These are phyloP conservation scores for Scheffersomyces coipomensis DNA, from an alignment of 805 yeast genomes.

Conservation along the genomic window DNA sequence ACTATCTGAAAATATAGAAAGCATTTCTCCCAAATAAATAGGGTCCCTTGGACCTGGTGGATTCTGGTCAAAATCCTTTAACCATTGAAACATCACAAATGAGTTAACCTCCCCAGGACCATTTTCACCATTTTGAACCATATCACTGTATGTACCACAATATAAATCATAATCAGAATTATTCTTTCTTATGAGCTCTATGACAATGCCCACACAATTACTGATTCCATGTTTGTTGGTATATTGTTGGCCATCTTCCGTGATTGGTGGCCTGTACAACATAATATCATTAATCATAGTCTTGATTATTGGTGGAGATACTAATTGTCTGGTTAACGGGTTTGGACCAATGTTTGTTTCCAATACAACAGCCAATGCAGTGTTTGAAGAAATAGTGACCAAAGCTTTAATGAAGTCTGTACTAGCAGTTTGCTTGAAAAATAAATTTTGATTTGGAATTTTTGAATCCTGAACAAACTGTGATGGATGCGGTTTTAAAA, in stretches of 20 bases:
- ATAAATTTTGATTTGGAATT: constrained; percentile 29
- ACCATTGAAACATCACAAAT: constrained; percentile 42
- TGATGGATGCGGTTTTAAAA: constrained; percentile 64
- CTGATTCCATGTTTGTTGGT: constrained; percentile 83
- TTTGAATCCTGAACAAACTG: constrained; percentile 38
- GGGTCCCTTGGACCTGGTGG: constrained; percentile 95
- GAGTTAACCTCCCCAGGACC: constrained; percentile 39
- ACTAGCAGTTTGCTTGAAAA: constrained; percentile 80
- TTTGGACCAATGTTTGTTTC: constrained; percentile 95
- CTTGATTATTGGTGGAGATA: constrained; percentile 66
- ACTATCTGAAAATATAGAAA: constrained; percentile 71
- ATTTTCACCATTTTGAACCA: constrained; percentile 30
- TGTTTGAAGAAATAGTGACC: constrained; percentile 88
- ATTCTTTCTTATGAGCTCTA: constrained; percentile 91
- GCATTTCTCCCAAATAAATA: constrained; percentile 83
- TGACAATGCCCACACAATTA: constrained; percentile 91
- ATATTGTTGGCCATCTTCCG: constrained; percentile 8
- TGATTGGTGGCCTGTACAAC: constrained; percentile 17
- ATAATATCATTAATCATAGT: constrained; percentile 76
- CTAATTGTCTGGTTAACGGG: constrained; percentile 87
- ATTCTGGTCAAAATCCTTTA: constrained; percentile 64
- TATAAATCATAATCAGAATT: constrained; percentile 93
- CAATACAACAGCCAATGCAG: constrained; percentile 67
- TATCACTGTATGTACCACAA: constrained; percentile 77
- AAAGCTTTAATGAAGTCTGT: constrained; percentile 94